Base-by-base conservation (phyloP, 805 yeast genomes). In the Ogataea ramenticola region DNA sequence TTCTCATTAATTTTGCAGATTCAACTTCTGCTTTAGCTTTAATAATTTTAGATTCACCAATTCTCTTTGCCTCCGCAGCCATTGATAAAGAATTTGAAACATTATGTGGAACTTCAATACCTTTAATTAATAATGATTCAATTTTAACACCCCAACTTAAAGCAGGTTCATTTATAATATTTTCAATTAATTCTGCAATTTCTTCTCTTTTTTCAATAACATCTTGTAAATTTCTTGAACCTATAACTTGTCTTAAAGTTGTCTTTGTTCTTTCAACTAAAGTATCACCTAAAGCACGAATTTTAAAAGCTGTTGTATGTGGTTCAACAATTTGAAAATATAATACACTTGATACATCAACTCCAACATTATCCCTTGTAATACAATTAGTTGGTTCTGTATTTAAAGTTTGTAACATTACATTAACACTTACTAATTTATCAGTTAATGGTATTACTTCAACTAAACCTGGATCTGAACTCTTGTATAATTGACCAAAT, bases 11-110 rank as follows among this genome's bases (percentile, higher is more conserved):
- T 60, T 80, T 80, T 42, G 88, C 86, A 56, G 79, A 68, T 61
- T 82, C 89, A 42, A 81, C 87, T 65, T 82, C 89, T 17, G 87
- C 86, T 60, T 74, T 76, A 31, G 87, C 87, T 48, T 80, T 77
- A 56, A 82, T 82, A 56, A 82, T 81, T 70, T 82, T 82, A 55
- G 82, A 74, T 60, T 82, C 89, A 66, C 88, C 88, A 48, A 81
- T 79, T 61, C 89, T 68, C 65, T 77, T 77, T 36, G 86, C 81
- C 67, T 82, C 85, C 16, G 89, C 86, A 16, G 87, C 88, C 72
- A 77, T 79, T 3, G 86, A 77, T 52, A 82, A 67, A 3, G 86
- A 76, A 41, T 71, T 65, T 41, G 81, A 76, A 39, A 82, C 81
- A 33, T 70, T 69, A 11, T 62, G 58, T 11, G 80, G 79, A 49